A percentile compares a stretch with the other conserved stretches of the same genome.
Conservation (phyloP, 2,329 filamentous ascomycete genomes). For the Juglanconis sp. region DNA sequence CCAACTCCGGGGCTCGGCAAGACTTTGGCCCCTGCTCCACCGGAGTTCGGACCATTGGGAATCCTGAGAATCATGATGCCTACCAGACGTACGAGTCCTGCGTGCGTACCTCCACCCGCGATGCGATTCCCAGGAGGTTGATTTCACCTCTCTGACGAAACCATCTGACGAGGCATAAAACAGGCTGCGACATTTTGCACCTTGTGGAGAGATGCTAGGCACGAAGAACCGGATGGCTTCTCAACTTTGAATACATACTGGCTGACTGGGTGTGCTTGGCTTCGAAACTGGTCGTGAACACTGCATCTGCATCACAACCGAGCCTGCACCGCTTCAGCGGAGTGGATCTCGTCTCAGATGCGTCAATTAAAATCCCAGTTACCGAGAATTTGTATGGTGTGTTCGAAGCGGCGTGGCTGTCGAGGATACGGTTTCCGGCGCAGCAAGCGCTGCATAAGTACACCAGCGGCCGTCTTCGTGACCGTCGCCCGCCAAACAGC, state of each 20-base stretch:
- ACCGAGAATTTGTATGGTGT: neutral
- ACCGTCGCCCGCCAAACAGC: neutral
- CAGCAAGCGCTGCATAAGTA: neutral
- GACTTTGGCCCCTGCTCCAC: neutral
- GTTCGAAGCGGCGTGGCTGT: neutral
- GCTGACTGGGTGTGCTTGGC: neutral
- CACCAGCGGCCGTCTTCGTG: neutral
- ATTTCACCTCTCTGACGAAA: neutral
- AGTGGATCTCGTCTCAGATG: neutral
- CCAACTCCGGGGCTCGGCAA: neutral
- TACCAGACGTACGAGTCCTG: slow-evolving; percentile 14
- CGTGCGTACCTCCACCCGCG: neutral
- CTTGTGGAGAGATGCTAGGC: neutral
- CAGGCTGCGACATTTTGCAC: neutral
- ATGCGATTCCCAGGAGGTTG: neutral
- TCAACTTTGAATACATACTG: no score
- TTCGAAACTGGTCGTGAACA: neutral
- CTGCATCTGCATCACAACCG: neutral
- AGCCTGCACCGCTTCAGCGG: neutral
- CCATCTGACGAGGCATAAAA: neutral
- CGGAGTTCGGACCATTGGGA: slow-evolving; percentile 10
- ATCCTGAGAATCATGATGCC: slow-evolving; percentile 14
- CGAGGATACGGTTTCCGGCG: neutral
- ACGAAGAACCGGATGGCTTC: neutral
- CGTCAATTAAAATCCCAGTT: neutral